Percentiles rank a stretch among this genome's conserved stretches.
phyloP scores from a whole-genome alignment of 2,329 filamentous ascomycete species.

The Aspergillus pseudoglaucus region DNA sequence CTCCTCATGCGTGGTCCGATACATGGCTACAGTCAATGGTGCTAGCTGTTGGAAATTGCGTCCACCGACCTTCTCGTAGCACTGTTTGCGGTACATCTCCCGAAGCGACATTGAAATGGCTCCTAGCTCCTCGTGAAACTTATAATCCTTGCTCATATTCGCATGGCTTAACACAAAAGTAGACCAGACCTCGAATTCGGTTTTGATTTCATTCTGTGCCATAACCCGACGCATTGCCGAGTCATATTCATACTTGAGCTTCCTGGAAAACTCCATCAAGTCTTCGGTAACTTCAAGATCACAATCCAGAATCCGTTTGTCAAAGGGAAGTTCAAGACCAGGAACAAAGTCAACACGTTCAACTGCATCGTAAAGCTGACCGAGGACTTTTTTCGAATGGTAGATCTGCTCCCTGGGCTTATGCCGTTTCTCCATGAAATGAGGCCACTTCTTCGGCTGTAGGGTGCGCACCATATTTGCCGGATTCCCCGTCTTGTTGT shows the following conservation, averaged over 20 bases:
- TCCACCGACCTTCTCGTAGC: conserved; percentile 59
- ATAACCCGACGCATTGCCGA: conserved; percentile 69
- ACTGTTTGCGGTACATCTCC: conserved; percentile 60
- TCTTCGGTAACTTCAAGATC: conserved; percentile 52
- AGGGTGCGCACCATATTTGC: conserved; percentile 61
- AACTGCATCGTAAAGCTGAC: conserved; percentile 75
- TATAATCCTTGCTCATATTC: conserved; percentile 69
- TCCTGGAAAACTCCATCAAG: conserved; percentile 52
- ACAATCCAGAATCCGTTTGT: conserved; percentile 60
- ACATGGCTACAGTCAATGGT: conserved; percentile 80
- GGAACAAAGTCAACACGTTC: conserved; percentile 63
- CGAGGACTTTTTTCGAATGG: conserved; percentile 64
- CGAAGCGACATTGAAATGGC: conserved; percentile 60
- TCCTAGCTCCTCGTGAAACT: conserved; percentile 76
- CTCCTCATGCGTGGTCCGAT: conserved; percentile 70
- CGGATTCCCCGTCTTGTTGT: conserved; percentile 78
- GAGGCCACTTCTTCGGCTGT: conserved; percentile 63
- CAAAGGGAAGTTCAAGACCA: conserved; percentile 66
- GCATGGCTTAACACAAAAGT: conserved; percentile 75
- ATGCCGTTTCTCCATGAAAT: conserved; percentile 73
- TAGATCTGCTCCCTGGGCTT: conserved; percentile 50
- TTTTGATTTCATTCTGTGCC: conserved; percentile 73
- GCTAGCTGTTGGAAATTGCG: conserved; percentile 54
- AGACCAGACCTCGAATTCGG: conserved; percentile 89
- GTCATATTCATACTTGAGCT: conserved; percentile 74